phyloP scores from a whole-genome alignment of 1,284 basidiomycete species.

The Schizophyllum commune region DNA sequence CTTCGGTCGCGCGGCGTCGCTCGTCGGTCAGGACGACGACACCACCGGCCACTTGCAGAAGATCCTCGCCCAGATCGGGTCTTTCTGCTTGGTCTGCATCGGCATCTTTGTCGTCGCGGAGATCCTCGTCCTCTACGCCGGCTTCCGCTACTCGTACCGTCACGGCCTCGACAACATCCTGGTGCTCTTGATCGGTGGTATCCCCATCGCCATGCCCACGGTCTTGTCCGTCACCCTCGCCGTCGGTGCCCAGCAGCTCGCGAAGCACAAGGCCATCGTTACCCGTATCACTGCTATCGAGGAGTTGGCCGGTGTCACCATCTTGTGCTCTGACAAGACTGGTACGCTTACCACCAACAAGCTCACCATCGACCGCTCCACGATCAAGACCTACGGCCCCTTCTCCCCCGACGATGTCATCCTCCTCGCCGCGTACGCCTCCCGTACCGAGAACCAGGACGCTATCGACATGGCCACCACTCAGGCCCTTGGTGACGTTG shows the following conservation, averaged over 20 bases:
- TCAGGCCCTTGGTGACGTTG: conserved; percentile 66
- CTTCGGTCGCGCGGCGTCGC: conserved; percentile 92
- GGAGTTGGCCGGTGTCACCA: conserved; percentile 94
- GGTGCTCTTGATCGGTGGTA: conserved; percentile 96
- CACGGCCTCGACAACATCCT: conserved; percentile 95
- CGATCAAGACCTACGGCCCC: conserved; percentile 86
- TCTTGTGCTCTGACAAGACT: conserved; percentile 96
- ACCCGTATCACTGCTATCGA: conserved; percentile 98
- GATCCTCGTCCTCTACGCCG: conserved; percentile 84
- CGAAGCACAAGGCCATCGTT: conserved; percentile 98
- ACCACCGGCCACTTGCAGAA: conserved; percentile 96
- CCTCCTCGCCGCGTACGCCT: conserved; percentile 91
- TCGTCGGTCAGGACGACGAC: conserved; percentile 94
- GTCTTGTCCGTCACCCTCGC: conserved; percentile 95
- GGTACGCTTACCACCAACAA: conserved; percentile 98
- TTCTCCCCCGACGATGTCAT: conserved; percentile 89
- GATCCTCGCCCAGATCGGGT: conserved; percentile 93
- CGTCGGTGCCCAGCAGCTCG: conserved; percentile 95
- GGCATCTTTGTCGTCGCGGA: conserved; percentile 90
- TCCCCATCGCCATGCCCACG: conserved; percentile 98
- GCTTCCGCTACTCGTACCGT: conserved; percentile 85
- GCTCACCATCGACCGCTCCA: conserved; percentile 92
- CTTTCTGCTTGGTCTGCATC: conserved; percentile 92
- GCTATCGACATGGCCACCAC: conserved; percentile 92
- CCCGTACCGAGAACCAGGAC: conserved; percentile 98